Base-by-base conservation (phyloP, 108 stramenopile genomes). In the Cyclotella sp. region DNA sequence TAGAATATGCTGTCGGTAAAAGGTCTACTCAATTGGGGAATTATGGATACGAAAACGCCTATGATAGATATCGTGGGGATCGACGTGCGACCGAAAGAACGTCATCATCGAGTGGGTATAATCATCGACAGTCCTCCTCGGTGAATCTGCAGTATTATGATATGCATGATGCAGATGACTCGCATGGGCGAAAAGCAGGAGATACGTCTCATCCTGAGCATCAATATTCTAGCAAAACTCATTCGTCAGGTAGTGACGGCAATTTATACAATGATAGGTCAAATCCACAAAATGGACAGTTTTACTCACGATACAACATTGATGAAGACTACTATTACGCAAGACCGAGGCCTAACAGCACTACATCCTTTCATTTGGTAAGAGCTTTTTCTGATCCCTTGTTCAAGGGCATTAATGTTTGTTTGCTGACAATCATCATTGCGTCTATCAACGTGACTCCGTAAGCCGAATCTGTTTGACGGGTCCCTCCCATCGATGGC, bases 11-110 rank as follows among this genome's bases (percentile, higher is more conserved):
- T 52, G 42, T 68, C 34, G 55, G 63, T 8, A 67, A 68, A 19
- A 42, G 43, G 21, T 34, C 21, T 1, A 27, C 68, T 7, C 45
- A 51, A 43, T 70, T 77, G 26, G 91, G 89, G 1, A 88, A 90
- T 76, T 92, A 92, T 76, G 86, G 68, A 27, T 6, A 63, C 14
- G 84, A 76, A 0, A 90, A 87, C 70, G 87, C 79, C 7, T 93
- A 93, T 60, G 89, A 90, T 34, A 82, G 81, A 67, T 90, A 86
- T 74, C 62, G 46, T 16, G 28, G 52, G 13, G 15, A 29, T 14
- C n/a, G 51, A 39, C 27, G 13, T 49, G 39, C 62, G 16, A 42
- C 61, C 18, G 26, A 22, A 4, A 70, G 51, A 18, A 26, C 26
- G 19, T 63, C 61, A 19, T 63, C 30, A 0, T 54, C 52, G 12